These are phyloP conservation scores for Candida vartiovaarae DNA, from an alignment of 805 yeast species.

Conservation along the genomic window DNA sequence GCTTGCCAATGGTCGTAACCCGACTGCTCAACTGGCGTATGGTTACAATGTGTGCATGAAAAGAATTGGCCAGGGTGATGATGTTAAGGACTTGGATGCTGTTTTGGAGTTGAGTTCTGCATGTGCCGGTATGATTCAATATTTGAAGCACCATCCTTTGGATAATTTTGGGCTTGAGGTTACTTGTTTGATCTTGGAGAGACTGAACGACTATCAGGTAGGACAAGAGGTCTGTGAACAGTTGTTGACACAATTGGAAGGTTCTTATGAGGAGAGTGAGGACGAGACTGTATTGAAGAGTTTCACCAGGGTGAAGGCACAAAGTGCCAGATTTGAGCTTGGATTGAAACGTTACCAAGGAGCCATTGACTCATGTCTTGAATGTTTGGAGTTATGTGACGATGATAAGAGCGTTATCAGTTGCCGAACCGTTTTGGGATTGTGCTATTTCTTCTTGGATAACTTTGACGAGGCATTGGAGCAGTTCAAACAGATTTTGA, in stretches of 20 bases:
- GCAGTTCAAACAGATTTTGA: constrained; percentile 60
- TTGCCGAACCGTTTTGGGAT: constrained; percentile 62
- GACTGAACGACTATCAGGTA: constrained; percentile 52
- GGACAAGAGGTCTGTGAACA: constrained; percentile 44
- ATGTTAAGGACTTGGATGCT: constrained; percentile 48
- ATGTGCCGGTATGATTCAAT: constrained; percentile 57
- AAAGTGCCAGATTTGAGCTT: constrained; percentile 62
- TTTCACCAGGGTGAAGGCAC: constrained; percentile 58
- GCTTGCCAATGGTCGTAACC: constrained; percentile 66
- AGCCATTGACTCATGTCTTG: constrained; percentile 57
- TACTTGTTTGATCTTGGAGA: constrained; percentile 54
- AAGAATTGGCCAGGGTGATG: constrained; percentile 35
- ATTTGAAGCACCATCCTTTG: constrained; percentile 52
- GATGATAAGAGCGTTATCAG: constrained; percentile 39
- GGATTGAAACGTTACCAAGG: constrained; percentile 48
- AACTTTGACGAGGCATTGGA: constrained; percentile 61
- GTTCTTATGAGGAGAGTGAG: constrained; percentile 49
- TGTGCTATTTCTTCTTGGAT: constrained; percentile 56
- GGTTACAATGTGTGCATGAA: constrained; percentile 51
- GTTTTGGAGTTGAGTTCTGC: constrained; percentile 63
- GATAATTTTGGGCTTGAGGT: constrained; percentile 52
- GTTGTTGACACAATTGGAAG: constrained; percentile 45
- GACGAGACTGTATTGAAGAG: constrained; percentile 36
- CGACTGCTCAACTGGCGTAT: constrained; percentile 64
- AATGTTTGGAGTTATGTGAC: constrained; percentile 42